phyloP scores from a whole-genome alignment of 108 stramenopile genomes.

The Epithemia pelagica region DNA sequence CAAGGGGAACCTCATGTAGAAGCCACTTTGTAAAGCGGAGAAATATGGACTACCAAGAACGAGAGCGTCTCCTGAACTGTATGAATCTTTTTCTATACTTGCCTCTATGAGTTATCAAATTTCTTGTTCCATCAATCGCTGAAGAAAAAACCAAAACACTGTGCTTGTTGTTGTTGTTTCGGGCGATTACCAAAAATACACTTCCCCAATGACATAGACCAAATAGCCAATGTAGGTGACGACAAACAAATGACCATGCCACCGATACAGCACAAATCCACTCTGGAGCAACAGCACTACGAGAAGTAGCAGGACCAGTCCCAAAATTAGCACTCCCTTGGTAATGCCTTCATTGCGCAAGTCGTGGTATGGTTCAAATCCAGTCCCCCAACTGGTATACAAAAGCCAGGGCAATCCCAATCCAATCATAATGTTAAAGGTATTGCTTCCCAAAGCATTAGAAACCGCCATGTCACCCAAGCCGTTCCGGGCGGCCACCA shows the following conservation, averaged over 20 bases:
- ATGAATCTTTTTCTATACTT: too few species aligned
- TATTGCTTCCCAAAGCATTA: slow-evolving; percentile 83
- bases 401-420: slow-evolving; percentile 81
- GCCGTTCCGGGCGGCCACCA: slow-evolving; percentile 77
- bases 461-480: slow-evolving; percentile 83
- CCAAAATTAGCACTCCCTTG: slow-evolving; percentile 52
- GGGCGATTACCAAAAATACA: too few species aligned
- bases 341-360: slow-evolving; percentile 52
- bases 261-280: slow-evolving; percentile 48
- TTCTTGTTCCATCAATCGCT: too few species aligned
- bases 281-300: slow-evolving; percentile 37
- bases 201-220: slow-evolving; percentile 24
- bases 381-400: slow-evolving; percentile 41
- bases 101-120: too few species aligned
- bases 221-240: slow-evolving; percentile 46
- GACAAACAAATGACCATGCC: slow-evolving; percentile 62
- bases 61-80: too few species aligned
- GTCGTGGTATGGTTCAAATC: slow-evolving; percentile 54
- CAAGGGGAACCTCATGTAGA: too few species aligned
- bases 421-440: slow-evolving; percentile 83
- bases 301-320: slow-evolving; percentile 40
- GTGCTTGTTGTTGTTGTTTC: too few species aligned
- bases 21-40: too few species aligned
- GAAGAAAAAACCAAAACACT: too few species aligned
- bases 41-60: too few species aligned